These are phyloP conservation scores for Phytopythium sindhum DNA, from an alignment of 352 stramenopile genomes.

Conservation along the genomic window DNA sequence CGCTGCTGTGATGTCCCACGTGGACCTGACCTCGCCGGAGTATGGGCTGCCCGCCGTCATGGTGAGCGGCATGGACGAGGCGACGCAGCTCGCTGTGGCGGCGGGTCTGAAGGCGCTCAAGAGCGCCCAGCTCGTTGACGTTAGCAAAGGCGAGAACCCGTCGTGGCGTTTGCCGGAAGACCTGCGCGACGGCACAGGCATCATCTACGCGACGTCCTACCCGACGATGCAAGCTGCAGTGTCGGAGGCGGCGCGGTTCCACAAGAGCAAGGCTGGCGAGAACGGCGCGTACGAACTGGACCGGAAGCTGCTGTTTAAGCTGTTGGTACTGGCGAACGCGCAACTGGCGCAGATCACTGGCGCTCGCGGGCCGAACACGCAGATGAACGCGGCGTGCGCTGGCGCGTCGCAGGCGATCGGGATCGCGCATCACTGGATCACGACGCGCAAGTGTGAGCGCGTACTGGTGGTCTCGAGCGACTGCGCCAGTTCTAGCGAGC, in stretches of 20 bases:
- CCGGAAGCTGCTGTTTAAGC: constrained; percentile 96
- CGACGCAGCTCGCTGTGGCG: constrained; percentile 92
- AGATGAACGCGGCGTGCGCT: constrained; percentile 95
- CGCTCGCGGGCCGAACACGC: constrained; percentile 93
- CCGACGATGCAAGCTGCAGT: constrained; percentile 94
- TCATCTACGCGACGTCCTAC: constrained; percentile 96
- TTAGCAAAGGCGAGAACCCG: constrained; percentile 16
- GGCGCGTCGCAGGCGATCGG: constrained; percentile 91
- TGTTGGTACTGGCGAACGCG: constrained; percentile 94
- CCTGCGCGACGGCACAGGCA: constrained; percentile 85
- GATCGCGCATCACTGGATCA: constrained; percentile 94
- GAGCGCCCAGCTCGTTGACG: constrained; percentile 82
- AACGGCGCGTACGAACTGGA: constrained; percentile 88
- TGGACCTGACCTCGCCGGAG: constrained; percentile 61
- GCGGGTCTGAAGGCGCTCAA: constrained; percentile 94
- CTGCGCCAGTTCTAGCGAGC: constrained; percentile 83
- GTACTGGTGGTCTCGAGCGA: constrained; percentile 95
- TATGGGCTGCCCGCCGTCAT: constrained; percentile 90
- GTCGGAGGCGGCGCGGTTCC: constrained; percentile 85
- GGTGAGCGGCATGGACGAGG: constrained; percentile 93
- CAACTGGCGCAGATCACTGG: constrained; percentile 95
- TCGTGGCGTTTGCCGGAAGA: constrained; percentile 87
- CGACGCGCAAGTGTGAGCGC: constrained; percentile 87
- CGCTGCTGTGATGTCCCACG: constrained; percentile 68
- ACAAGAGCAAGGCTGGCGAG: constrained; percentile 13